phyloP scores from a whole-genome alignment of 768 basidiomycete genomes.

The Leccinum boreale region DNA sequence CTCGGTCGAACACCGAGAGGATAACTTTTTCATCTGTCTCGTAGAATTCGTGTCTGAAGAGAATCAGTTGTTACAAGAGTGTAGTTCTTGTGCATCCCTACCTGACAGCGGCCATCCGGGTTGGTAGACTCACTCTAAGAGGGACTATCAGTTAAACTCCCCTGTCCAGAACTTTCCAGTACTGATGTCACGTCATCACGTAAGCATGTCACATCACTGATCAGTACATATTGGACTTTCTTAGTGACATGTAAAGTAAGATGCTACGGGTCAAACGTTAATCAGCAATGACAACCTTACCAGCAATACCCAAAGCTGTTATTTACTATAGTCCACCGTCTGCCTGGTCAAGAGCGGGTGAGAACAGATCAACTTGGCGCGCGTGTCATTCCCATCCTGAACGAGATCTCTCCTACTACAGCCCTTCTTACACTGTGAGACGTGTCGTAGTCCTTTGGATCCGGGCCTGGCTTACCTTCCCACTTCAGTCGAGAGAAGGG shows the following conservation, averaged over 20 bases:
- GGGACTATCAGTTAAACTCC: neutral
- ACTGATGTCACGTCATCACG: slow-evolving; percentile 21
- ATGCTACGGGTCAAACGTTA: neutral
- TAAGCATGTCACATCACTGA: neutral
- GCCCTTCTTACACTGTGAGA: slow-evolving; percentile 58
- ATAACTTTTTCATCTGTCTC: slow-evolving; percentile 76
- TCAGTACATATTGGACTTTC: too few relatives aligned
- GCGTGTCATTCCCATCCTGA: neutral
- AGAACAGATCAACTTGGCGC: slow-evolving; percentile 14
- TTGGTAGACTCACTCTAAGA: neutral
- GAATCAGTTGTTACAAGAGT: neutral
- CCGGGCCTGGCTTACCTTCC: neutral
- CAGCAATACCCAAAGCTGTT: slow-evolving; percentile 66
- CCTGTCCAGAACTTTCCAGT: slow-evolving; percentile 28
- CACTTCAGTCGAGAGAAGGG: slow-evolving; percentile 69
- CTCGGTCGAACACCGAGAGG: slow-evolving; percentile 75
- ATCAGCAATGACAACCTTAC: neutral
- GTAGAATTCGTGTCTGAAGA: slow-evolving; percentile 76
- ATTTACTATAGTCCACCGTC: slow-evolving; percentile 65
- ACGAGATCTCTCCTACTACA: slow-evolving; percentile 18
- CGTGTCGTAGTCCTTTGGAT: neutral
- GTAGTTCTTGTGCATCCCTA: slow-evolving; percentile 2
- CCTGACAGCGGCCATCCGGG: slow-evolving; percentile 29
- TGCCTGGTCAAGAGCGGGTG: slow-evolving; percentile 65
- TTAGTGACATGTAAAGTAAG: neutral